Evolutionary conservation across 164 flowering plant species (phyloP).

Genomic region (Akebia trifoliata): DNA sequence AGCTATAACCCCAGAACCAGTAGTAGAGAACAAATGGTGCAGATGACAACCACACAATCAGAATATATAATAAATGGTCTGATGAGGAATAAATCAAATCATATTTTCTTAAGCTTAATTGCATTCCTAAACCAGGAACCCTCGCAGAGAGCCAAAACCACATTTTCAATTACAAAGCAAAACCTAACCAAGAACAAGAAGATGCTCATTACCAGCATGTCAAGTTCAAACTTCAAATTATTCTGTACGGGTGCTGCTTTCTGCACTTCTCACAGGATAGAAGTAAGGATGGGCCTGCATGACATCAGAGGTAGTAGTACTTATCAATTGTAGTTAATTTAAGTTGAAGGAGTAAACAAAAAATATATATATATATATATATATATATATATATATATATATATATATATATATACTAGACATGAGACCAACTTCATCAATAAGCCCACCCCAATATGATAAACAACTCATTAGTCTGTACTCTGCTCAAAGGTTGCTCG

Average conservation of each 20-base stretch:
- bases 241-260: constrained; percentile 58
- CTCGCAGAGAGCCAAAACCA: background rate
- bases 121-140: background rate
- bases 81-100: background rate
- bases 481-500: too few species aligned
- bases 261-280: constrained; percentile 71
- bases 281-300: constrained; percentile 95
- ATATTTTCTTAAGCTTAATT: background rate
- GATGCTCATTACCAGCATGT: background rate
- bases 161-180: background rate
- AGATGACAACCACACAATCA: too few species aligned
- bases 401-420: too few species aligned
- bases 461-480: too few species aligned
- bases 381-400: too few species aligned
- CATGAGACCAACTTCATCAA: too few species aligned
- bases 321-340: background rate
- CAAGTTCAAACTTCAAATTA: constrained; percentile 11
- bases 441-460: too few species aligned
- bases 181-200: constrained; percentile 4
- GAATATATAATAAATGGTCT: too few species aligned
- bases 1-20: too few species aligned
- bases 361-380: background rate
- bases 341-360: background rate
- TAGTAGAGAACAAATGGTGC: too few species aligned
- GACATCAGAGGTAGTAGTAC: background rate